phyloP scores from a whole-genome alignment of 2,329 filamentous ascomycete species.

The Kalmusia sp. region DNA sequence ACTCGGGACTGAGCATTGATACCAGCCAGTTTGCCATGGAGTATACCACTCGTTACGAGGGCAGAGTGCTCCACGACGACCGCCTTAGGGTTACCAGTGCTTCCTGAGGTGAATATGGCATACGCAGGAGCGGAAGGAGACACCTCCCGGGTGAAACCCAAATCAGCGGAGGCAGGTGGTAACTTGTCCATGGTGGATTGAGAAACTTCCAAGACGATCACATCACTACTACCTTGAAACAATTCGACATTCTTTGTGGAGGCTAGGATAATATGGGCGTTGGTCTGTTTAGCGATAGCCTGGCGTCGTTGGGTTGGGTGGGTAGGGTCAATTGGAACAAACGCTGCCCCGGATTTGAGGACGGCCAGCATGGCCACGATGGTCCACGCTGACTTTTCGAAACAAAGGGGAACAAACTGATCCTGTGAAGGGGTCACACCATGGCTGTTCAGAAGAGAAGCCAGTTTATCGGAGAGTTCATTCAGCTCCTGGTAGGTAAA shows the following conservation, averaged over 20 bases:
- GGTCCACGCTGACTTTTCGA: constrained; percentile 44
- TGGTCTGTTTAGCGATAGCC: constrained; percentile 39
- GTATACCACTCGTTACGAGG: too few species aligned
- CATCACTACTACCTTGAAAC: constrained; percentile 31
- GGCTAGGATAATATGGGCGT: constrained; percentile 35
- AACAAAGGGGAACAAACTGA: constrained; percentile 40
- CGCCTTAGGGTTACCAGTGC: constrained; percentile 64
- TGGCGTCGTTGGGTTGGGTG: constrained; percentile 44
- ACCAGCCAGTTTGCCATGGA: too few species aligned
- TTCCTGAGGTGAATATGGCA: constrained; percentile 66
- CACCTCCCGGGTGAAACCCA: constrained; percentile 38
- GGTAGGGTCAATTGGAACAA: constrained; percentile 46
- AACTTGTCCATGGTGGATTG: constrained; percentile 49
- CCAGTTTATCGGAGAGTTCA: constrained; percentile 30
- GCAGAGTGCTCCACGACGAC: too few species aligned
- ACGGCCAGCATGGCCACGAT: constrained; percentile 45
- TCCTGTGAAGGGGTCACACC: constrained; percentile 32
- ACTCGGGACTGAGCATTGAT: too few species aligned
- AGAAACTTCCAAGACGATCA: constrained; percentile 42
- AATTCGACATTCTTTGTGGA: constrained; percentile 30
- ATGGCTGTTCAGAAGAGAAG: constrained; percentile 25
- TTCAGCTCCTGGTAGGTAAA: constrained; percentile 38
- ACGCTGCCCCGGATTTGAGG: constrained; percentile 45
- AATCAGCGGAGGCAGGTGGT: constrained; percentile 38
- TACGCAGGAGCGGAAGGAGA: constrained; percentile 64